Base-by-base conservation (phyloP, 202 grass and related monocot species). In the Schoenoplectus tabernaemontani region DNA sequence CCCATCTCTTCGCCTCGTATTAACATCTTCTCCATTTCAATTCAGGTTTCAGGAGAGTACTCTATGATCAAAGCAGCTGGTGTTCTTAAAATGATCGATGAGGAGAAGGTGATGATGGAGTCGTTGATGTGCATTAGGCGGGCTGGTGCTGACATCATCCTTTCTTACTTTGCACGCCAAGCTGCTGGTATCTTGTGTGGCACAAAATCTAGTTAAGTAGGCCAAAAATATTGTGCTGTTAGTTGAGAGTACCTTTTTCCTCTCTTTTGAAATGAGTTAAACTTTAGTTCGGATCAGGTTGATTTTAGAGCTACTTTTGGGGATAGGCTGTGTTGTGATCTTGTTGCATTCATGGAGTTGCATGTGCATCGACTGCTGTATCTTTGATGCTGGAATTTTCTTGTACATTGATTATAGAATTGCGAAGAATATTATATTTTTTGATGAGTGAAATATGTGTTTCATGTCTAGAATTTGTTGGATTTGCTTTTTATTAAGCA, bases 51-150 rank as follows among this genome's bases (percentile, higher is more conserved):
- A 4, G 96, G 96, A 19, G 96, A 99, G 81, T 99, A 95, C 79
- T 95, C 96, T 33, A 95, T 93, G 96, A 95, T 99, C 64, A 99
- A 99, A 66, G 96, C 96, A 4, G 90, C 75, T 4, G 96, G 84
- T 7, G 83, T 88, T 3, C 84, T 90, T 41, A 89, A 90, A 83
- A 95, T 92, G 96, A 80, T 99, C 37, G 92, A 95, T 81, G 91
- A 93, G 64, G 91, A 99, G 90, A 99, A 92, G 83, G 91, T 95
- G 76, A 99, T 99, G 92, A 92, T 95, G 96, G 96, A 99, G 76
- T 99, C 96, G n/a, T 86, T 99, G 86, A 85, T 91, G 87, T 95
- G 92, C 84, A 83, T 99, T 10, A 57, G 84, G 38, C 88, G 96
- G 9, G 92, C 96, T 9, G 96, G 96, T 43, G 90, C 96, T 2